Percentiles rank a stretch among this genome's conserved stretches.
These are phyloP conservation scores for Phialophora macrospora DNA, from an alignment of 2,329 filamentous ascomycete species.

Conservation along the genomic window DNA sequence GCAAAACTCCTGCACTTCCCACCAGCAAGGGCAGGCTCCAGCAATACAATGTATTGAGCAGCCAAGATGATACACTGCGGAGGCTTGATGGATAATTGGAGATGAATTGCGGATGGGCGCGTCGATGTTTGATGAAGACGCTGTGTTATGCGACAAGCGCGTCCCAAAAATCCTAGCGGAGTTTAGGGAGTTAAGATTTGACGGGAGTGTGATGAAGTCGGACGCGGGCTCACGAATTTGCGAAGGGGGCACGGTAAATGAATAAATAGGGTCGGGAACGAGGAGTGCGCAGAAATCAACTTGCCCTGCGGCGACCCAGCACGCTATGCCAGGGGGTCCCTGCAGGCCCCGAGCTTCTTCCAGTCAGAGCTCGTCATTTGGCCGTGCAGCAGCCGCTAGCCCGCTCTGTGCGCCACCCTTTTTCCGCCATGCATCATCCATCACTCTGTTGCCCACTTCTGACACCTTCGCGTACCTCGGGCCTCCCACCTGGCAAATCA, in stretches of 20 bases:
- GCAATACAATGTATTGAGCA: background rate
- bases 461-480: conserved; percentile 21
- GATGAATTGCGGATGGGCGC: background rate
- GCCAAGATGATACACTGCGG: background rate
- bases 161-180: conserved; percentile 2
- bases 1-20: background rate
- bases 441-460: conserved; percentile 12
- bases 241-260: conserved; percentile 1
- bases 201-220: conserved; percentile 5
- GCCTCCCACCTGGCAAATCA: conserved; percentile 13
- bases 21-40: background rate
- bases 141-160: conserved; percentile 10
- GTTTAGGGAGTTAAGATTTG: conserved; percentile 7
- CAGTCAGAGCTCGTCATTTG: background rate
- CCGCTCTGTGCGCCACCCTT: conserved; percentile 7
- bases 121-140: background rate
- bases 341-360: background rate
- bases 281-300: conserved; percentile 8
- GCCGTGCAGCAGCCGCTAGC: conserved; percentile 4
- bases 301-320: conserved; percentile 3
- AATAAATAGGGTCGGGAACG: conserved; percentile 10
- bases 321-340: conserved; percentile 13
- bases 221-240: conserved; percentile 7
- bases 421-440: conserved; percentile 7
- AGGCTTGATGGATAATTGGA: background rate